Evolutionary conservation across 1,284 basidiomycete species (phyloP).

Genomic region (Omphalotus olearius): DNA sequence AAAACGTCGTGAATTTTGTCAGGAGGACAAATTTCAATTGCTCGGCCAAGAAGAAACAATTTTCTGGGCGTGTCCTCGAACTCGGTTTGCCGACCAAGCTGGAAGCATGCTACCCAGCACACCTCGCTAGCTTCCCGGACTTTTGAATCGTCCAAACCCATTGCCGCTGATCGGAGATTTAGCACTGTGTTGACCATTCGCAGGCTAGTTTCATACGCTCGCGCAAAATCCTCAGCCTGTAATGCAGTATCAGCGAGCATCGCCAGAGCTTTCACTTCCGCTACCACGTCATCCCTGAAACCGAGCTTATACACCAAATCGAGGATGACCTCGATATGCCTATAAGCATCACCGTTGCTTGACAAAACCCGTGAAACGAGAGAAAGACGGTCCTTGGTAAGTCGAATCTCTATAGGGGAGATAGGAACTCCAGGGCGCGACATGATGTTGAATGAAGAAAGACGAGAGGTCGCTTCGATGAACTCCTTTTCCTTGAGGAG

Average conservation of each 20-base stretch:
- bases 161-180: constrained; percentile 34
- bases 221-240: constrained; percentile 70
- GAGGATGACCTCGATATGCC: constrained; percentile 84
- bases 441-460: constrained; percentile 79
- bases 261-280: constrained; percentile 77
- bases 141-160: constrained; percentile 39
- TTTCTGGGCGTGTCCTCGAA: constrained; percentile 67
- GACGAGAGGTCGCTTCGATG: constrained; percentile 88
- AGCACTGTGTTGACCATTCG: constrained; percentile 67
- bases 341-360: constrained; percentile 80
- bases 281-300: constrained; percentile 62
- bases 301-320: constrained; percentile 88
- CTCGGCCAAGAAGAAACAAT: constrained; percentile 71
- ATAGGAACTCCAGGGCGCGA: constrained; percentile 74
- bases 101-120: constrained; percentile 84
- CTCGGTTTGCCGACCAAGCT: constrained; percentile 78
- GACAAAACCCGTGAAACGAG: constrained; percentile 81
- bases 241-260: constrained; percentile 87
- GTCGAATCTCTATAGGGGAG: constrained; percentile 85
- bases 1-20: constrained; percentile 76
- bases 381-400: constrained; percentile 81
- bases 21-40: constrained; percentile 83
- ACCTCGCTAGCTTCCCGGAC: constrained; percentile 68
- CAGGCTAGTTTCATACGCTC: constrained; percentile 69
- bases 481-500: constrained; percentile 79